Conservation (phyloP, 768 basidiomycete genomes). For the Hypsizygus marmoreus region DNA sequence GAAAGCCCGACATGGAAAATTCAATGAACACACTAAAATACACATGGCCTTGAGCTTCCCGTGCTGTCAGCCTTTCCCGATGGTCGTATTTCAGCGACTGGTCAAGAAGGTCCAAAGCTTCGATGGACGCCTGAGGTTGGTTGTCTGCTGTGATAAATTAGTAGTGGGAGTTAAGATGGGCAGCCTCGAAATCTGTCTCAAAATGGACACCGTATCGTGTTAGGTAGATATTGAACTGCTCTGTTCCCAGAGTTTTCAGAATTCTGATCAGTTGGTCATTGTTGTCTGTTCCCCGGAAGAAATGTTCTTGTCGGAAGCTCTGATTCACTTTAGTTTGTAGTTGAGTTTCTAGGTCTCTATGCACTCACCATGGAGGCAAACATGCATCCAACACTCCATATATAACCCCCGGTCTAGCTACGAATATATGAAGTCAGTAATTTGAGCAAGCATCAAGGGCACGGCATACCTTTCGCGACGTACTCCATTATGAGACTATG, state of each 20-base stretch:
- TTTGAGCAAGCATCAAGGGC: neutral
- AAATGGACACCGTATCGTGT: slow-evolving; percentile 66
- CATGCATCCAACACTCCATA: slow-evolving; percentile 79
- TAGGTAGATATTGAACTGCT: slow-evolving; percentile 61
- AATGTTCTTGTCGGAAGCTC: slow-evolving; percentile 76
- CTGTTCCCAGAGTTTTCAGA: slow-evolving; percentile 67
- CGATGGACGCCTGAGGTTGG: slow-evolving; percentile 57
- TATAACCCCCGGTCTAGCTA: slow-evolving; percentile 74
- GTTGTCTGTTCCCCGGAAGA: slow-evolving; percentile 76
- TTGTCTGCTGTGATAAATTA: slow-evolving; percentile 64
- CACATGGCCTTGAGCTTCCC: slow-evolving; percentile 65
- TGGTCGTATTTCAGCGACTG: slow-evolving; percentile 71
- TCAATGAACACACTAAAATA: slow-evolving; percentile 54
- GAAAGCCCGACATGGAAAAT: slow-evolving; percentile 4
- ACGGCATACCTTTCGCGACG: slow-evolving; percentile 62
- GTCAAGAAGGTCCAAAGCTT: slow-evolving; percentile 68
- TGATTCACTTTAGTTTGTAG: slow-evolving; percentile 21
- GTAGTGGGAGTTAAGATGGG: too few relatives aligned
- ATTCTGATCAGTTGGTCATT: slow-evolving; percentile 75
- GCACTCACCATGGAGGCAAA: slow-evolving; percentile 69
- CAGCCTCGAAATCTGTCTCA: slow-evolving; percentile 58
- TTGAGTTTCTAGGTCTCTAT: too few relatives aligned
- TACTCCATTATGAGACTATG: slow-evolving; percentile 71
- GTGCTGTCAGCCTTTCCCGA: slow-evolving; percentile 65
- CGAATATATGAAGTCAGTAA: slow-evolving; percentile 6